Evolutionary conservation across 2,329 filamentous ascomycete species (phyloP), one percentile per base, ranked within the genome.

Genomic region (Pestalotiopsis sp.): DNA sequence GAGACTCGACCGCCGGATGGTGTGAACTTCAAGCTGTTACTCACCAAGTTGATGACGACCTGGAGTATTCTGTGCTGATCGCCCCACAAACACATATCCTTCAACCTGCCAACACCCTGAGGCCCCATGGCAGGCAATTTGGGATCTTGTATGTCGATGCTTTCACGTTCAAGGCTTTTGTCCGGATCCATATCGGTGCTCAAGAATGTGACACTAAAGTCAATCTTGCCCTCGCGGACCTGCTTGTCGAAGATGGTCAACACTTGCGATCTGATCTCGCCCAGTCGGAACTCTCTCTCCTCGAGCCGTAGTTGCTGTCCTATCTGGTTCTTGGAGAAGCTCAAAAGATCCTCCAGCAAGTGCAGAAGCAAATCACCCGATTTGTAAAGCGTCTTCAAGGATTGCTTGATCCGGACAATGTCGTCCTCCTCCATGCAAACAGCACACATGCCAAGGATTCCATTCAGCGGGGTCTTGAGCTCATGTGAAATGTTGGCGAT

Each of bases 241-340:
- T 97, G 94, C 76, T 95, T 95, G 74, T 95, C 93, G 75, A 97
- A 98, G 65, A 97, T 97, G 6, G 93, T 92, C 20, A 92, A 79
- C 13, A 97, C 86, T 78, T 98, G 95, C 0, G 92, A 91, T 70
- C 91, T 91, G 70, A 97, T 90, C 71, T 98, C 94, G n/a, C 90
- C 90, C 36, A 98, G 78, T 9, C 91, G 86, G 74, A 98, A 98
- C 74, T 97, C 94, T 70, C 89, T 93, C 77, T 97, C 92, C 73
- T 97, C 94, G 1, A 97, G 83, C 55, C 85, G 91, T 58, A 97
- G 83, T 70, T 95, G 90, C 74, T 97, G 93, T 2, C 94, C 94
- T 64, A 97, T 94, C 79, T 97, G 94, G 75, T 98, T 97, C 80
- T 97, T 97, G 76, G 93, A 96, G 80, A 98, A 98, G 45, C 93